Evolutionary conservation across 129 eudicot genomes (phyloP), one percentile per base, ranked within the genome.

Genomic region (Scalesia atractyloides): DNA sequence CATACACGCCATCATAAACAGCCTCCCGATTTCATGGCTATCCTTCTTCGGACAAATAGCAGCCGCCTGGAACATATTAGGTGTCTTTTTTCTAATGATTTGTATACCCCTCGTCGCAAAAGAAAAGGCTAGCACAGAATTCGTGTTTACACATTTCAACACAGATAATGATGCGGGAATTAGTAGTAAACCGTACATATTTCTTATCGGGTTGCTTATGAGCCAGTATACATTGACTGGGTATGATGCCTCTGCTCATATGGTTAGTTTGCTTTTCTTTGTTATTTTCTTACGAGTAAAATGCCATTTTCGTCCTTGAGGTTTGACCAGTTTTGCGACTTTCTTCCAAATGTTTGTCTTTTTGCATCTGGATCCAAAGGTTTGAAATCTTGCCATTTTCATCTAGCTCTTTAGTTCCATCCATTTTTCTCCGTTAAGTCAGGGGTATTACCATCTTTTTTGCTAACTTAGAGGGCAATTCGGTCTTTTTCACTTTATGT

Each of bases 241-340:
- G n/a, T 95, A 90, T 74, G 99, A 95, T 88, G 99, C 99, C 43
- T 95, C 99, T 80, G 99, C 97, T 56, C 96, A 95, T 80, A 95
- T 95, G 99, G 99, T 95, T 39, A 87, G 91, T 80, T 70, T 74
- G 43, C 49, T 30, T 34, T 39, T 62, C 61, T 18, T 43, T 46
- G n/a, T 64, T 17, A 41, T 63, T 19, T 61, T 36, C 61, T 39
- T 24, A 7, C 33, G 34, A 15, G 11, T 54, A 15, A 5, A 15
- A 8, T 44, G 34, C 34, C 34, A 30, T 8, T 7, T 33, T 74
- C 37, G 65, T 51, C 20, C 41, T 22, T 9, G 16, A 36, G 18
- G 5, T 12, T 4, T 6, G 43, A 49, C 60, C 44, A 57, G 9
- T n/a, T 68, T 49, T 8, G 10, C 4, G 56, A 22, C 5, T 24